Evolutionary conservation across 176 grass and related monocot species (phyloP).

Genomic region (Avena sativa): DNA sequence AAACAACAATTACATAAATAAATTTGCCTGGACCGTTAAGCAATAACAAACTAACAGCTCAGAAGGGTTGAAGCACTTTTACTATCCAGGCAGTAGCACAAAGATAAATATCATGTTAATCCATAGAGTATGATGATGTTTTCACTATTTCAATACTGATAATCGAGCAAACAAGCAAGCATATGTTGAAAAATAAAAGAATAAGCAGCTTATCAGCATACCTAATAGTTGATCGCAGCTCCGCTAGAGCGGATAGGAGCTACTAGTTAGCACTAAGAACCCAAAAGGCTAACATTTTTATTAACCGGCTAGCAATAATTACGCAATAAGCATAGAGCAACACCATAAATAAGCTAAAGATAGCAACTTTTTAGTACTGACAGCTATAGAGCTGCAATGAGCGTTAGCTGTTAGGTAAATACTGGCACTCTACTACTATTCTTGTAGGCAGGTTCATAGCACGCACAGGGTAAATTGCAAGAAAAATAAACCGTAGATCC

Average conservation of each 20-base stretch:
- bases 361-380: not conserved
- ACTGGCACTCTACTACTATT: not conserved
- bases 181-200: not conserved
- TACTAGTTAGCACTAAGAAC: not conserved
- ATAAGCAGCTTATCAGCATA: not conserved
- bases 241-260: not conserved
- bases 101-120: slow-evolving; percentile 9
- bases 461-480: not conserved
- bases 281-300: slow-evolving; percentile 18
- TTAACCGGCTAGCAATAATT: not conserved
- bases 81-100: not conserved
- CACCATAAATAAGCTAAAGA: slow-evolving; percentile 36
- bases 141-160: not conserved
- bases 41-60: not conserved
- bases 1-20: not conserved
- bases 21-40: not conserved
- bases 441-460: not conserved
- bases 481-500: slow-evolving; percentile 37
- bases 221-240: not conserved
- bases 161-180: slow-evolving; percentile 10
- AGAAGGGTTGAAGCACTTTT: not conserved
- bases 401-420: not conserved
- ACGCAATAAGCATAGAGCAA: not conserved
- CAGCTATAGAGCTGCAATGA: slow-evolving; percentile 31
- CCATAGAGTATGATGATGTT: not conserved